A percentile compares a stretch with the other conserved stretches of the same genome.
phyloP scores from a whole-genome alignment of 2,329 filamentous ascomycete species.

The Nothomitra cinnamomea region DNA sequence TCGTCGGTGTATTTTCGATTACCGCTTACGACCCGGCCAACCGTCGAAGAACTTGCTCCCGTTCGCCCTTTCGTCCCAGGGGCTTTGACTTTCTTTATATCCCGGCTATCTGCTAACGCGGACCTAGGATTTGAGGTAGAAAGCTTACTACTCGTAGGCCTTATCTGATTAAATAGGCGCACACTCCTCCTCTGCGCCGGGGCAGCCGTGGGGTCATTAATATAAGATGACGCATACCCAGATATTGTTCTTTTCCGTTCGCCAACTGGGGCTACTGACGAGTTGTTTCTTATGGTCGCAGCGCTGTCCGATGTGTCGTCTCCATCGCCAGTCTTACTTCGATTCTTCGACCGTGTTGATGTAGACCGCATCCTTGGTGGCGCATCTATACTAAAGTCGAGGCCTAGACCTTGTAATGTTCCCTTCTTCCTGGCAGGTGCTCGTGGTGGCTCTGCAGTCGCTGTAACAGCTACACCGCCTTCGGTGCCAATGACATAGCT shows the following conservation, averaged over 20 bases:
- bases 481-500: neutral
- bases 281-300: neutral
- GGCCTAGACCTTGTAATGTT: slow-evolving; percentile 34
- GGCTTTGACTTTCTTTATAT: slow-evolving; percentile 71
- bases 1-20: slow-evolving; percentile 64
- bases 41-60: slow-evolving; percentile 45
- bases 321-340: slow-evolving; percentile 24
- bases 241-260: slow-evolving; percentile 88
- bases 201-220: slow-evolving; percentile 41
- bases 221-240: slow-evolving; percentile 46
- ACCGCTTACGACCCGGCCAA: slow-evolving; percentile 76
- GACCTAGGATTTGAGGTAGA: slow-evolving; percentile 40
- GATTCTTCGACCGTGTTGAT: slow-evolving; percentile 24
- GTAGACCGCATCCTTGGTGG: slow-evolving; percentile 48
- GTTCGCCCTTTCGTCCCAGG: slow-evolving; percentile 50
- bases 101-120: slow-evolving; percentile 45
- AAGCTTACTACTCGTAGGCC: slow-evolving; percentile 45
- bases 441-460: slow-evolving; percentile 27
- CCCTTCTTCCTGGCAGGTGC: slow-evolving; percentile 35
- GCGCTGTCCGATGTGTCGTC: slow-evolving; percentile 10
- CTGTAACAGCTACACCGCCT: slow-evolving; percentile 9
- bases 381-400: slow-evolving; percentile 33
- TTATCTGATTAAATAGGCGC: slow-evolving; percentile 52
- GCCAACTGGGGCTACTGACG: slow-evolving; percentile 15
- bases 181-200: slow-evolving; percentile 52